Evolutionary conservation across 2,329 filamentous ascomycete species (phyloP), one percentile per base, ranked within the genome.

Genomic region (Beauveria asiatica): DNA sequence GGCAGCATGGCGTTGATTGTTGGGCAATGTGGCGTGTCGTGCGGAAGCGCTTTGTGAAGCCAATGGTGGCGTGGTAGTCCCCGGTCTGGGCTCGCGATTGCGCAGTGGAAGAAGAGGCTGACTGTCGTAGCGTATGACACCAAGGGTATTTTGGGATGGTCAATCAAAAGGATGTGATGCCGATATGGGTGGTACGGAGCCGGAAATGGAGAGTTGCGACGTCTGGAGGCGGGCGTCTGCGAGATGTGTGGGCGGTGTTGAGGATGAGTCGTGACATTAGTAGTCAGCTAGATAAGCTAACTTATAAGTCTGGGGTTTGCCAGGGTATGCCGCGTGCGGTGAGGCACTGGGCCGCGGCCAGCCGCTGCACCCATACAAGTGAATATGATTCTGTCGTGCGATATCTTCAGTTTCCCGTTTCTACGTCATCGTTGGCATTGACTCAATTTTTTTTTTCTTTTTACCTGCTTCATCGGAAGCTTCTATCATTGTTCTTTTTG

Each of bases 1-100:
- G 62, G 64, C 63, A 63, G 63, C 65, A 67, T 64, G 39, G 57
- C 59, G 61, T 45, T 41, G 9, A 17, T 21, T n/a, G 5, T 17
- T 37, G 33, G 39, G 10, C 21, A 9, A 33, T 55, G 52, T 17
- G 11, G 23, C 16, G 11, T 39, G 39, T 9, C 27, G 27, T 30
- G 27, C 27, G 33, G 33, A 37, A 37, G 33, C 33, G 33, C 2
- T 6, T 37, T 37, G 33, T 37, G 13, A 37, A 37, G 33, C 33
- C 33, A 16, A 37, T 37, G 33, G 11, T 37, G 33, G 13, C 5
- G 11, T 6, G 33, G 33, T 5, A 37, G 33, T 37, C 5, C 10
- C 11, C 33, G 33, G 33, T 37, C 33, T 37, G 11, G 11, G 45
- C n/a, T 49, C 27, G 46, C 13, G 46, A 37, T 37, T 16, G 11